These are phyloP conservation scores for Meyerozyma elateridarum DNA, from an alignment of 1,139 yeast genomes.

Conservation along the genomic window DNA sequence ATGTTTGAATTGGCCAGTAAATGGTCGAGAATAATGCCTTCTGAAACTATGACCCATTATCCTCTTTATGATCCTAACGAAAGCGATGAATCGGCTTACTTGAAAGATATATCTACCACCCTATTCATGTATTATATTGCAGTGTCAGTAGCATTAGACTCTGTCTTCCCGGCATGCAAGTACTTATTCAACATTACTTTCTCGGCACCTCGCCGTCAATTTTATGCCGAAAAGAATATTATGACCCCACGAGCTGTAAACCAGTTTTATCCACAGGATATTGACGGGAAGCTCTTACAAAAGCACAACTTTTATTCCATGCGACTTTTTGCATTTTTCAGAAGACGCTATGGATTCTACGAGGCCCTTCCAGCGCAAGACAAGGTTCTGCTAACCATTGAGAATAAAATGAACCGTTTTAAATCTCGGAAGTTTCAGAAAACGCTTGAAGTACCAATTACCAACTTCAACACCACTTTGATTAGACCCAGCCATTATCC, in stretches of 20 bases:
- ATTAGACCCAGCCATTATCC: conserved; percentile 34
- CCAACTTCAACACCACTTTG: conserved; percentile 23
- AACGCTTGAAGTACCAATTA: conserved; percentile 22
- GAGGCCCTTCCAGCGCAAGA: conserved; percentile 19
- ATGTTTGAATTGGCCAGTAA: conserved; percentile 19
- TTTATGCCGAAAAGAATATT: conserved; percentile 12
- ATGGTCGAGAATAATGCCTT: conserved; percentile 22
- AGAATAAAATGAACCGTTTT: conserved; percentile 12
- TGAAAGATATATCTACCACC: conserved; percentile 18
- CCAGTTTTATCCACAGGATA: conserved; percentile 9
- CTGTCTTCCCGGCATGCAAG: conserved; percentile 22
- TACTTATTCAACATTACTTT: conserved; percentile 23
- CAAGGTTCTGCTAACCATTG: conserved; percentile 9
- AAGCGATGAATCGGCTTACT: conserved; percentile 13
- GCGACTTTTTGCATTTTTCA: conserved; percentile 24
- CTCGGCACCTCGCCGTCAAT: conserved; percentile 15
- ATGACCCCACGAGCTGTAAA: conserved; percentile 13
- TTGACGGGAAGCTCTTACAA: conserved; percentile 16
- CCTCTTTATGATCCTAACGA: conserved; percentile 7
- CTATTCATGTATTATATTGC: conserved; percentile 23
- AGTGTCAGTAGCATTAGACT: conserved; percentile 22
- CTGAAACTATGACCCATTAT: conserved; percentile 17
- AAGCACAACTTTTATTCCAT: conserved; percentile 25
- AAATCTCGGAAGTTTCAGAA: conserved; percentile 16
- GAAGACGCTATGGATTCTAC: conserved; percentile 19